These are phyloP conservation scores for Penicillium freii DNA, from an alignment of 2,329 filamentous ascomycete species.

Conservation along the genomic window DNA sequence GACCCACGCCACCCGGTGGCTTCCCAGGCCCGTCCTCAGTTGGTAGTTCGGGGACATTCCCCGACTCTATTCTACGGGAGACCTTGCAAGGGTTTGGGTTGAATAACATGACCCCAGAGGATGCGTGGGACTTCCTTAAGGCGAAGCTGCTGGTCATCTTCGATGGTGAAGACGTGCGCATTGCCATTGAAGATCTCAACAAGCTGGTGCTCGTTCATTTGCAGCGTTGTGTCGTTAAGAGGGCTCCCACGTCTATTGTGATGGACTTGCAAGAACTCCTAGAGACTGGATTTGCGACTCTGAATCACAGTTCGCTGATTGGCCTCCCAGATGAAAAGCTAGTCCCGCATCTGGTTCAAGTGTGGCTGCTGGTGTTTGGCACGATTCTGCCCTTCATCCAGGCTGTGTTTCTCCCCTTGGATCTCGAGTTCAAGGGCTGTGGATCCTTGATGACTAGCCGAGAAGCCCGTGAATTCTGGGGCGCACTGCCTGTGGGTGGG, in stretches of 20 bases:
- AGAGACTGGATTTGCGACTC: conserved; percentile 73
- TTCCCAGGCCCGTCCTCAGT: conserved; percentile 39
- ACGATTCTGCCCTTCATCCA: conserved; percentile 90
- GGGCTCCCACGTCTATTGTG: conserved; percentile 58
- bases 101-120: conserved; percentile 66
- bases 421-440: conserved; percentile 85
- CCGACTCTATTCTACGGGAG: conserved; percentile 41
- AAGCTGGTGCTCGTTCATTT: conserved; percentile 62
- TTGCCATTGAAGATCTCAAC: conserved; percentile 66
- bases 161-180: conserved; percentile 62
- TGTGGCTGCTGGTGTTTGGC: conserved; percentile 92
- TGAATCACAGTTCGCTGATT: conserved; percentile 74
- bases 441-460: conserved; percentile 74
- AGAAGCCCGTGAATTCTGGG: conserved; percentile 89
- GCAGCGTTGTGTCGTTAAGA: conserved; percentile 61
- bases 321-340: conserved; percentile 79
- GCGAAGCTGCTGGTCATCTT: conserved; percentile 63
- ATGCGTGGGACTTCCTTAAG: conserved; percentile 66
- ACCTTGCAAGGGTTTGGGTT: conserved; percentile 57
- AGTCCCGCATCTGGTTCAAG: conserved; percentile 85
- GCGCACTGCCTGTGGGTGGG: conserved; percentile 52
- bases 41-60: conserved; percentile 25
- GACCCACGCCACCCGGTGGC: conserved; percentile 26
- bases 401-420: conserved; percentile 87
- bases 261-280: conserved; percentile 62